Evolutionary conservation across 805 yeast species (phyloP).

Genomic region (Sugiyamaella americana): DNA sequence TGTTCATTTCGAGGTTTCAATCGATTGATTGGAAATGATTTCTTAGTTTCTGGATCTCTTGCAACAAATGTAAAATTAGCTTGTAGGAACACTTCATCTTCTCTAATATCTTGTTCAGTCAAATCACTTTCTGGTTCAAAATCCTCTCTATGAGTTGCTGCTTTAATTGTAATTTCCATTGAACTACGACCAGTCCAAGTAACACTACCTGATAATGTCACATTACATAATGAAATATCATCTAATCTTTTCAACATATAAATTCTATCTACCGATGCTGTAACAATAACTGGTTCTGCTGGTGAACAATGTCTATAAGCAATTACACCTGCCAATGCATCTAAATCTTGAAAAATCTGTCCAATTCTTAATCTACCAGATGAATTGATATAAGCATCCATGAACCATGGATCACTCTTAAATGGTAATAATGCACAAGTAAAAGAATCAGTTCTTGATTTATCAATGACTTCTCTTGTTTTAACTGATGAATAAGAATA

Average conservation of each 20-base stretch:
- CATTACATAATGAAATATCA: slow-evolving; percentile 65
- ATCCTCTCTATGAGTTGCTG: slow-evolving; percentile 62
- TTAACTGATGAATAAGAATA: slow-evolving; percentile 64
- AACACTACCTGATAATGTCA: slow-evolving; percentile 82
- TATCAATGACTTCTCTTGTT: slow-evolving; percentile 62
- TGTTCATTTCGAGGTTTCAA: slow-evolving; percentile 66
- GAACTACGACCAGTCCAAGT: slow-evolving; percentile 94
- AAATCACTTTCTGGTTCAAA: slow-evolving; percentile 45
- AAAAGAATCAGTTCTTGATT: slow-evolving; percentile 67
- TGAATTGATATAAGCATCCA: slow-evolving; percentile 85
- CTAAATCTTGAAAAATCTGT: slow-evolving; percentile 88
- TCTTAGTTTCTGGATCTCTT: slow-evolving; percentile 87
- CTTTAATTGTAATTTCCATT: slow-evolving; percentile 90
- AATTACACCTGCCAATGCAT: slow-evolving; percentile 88
- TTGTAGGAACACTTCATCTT: slow-evolving; percentile 67
- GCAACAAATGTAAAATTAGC: slow-evolving; percentile 96
- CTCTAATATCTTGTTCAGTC: slow-evolving; percentile 50
- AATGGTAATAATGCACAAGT: slow-evolving; percentile 56
- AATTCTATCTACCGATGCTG: slow-evolving; percentile 90
- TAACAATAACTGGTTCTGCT: slow-evolving; percentile 90
- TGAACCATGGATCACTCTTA: slow-evolving; percentile 71
- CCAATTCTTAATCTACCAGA: slow-evolving; percentile 90
- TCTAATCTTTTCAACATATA: slow-evolving; percentile 81
- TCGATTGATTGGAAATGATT: slow-evolving; percentile 78
- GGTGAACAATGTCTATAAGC: slow-evolving; percentile 93